Evolutionary conservation across 805 yeast genomes (phyloP).

Genomic region (Nakazawaea molendinolei): DNA sequence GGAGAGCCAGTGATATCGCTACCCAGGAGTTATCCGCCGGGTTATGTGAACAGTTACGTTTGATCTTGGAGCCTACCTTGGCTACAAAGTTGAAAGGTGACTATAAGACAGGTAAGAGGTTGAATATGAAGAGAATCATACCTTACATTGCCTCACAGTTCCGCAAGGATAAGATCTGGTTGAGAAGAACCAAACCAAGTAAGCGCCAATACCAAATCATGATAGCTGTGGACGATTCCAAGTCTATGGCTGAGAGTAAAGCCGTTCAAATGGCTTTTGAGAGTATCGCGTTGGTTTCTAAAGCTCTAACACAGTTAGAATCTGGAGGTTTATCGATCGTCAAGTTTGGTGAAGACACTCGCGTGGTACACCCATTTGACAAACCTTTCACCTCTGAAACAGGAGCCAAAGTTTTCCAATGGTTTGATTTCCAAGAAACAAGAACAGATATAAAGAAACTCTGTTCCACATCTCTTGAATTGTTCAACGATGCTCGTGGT

Average conservation of each 20-base stretch:
- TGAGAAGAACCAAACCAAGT: constrained; percentile 94
- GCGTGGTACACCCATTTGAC: constrained; percentile 85
- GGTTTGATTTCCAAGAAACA: constrained; percentile 87
- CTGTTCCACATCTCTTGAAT: constrained; percentile 61
- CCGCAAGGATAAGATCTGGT: constrained; percentile 97
- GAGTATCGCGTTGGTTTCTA: constrained; percentile 87
- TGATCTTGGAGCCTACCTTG: constrained; percentile 90
- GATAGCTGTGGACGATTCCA: constrained; percentile 96
- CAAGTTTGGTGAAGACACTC: constrained; percentile 79
- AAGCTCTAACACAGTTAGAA: constrained; percentile 89
- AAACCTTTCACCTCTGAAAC: constrained; percentile 76
- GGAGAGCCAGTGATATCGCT: constrained; percentile 79
- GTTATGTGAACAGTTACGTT: constrained; percentile 84
- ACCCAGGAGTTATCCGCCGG: constrained; percentile 84
- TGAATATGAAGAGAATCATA: constrained; percentile 95
- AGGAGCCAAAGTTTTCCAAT: constrained; percentile 78
- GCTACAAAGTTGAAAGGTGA: constrained; percentile 96
- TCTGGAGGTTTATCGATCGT: constrained; percentile 90
- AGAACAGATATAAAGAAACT: constrained; percentile 77
- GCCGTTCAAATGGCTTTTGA: constrained; percentile 91
- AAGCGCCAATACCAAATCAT: constrained; percentile 95
- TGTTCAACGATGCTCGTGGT: constrained; percentile 54
- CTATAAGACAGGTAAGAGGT: constrained; percentile 92
- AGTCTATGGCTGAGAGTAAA: constrained; percentile 92
- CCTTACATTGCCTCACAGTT: constrained; percentile 97